Conservation (phyloP, 2,329 filamentous ascomycete genomes). For the Trichophyton benhamiae region DNA sequence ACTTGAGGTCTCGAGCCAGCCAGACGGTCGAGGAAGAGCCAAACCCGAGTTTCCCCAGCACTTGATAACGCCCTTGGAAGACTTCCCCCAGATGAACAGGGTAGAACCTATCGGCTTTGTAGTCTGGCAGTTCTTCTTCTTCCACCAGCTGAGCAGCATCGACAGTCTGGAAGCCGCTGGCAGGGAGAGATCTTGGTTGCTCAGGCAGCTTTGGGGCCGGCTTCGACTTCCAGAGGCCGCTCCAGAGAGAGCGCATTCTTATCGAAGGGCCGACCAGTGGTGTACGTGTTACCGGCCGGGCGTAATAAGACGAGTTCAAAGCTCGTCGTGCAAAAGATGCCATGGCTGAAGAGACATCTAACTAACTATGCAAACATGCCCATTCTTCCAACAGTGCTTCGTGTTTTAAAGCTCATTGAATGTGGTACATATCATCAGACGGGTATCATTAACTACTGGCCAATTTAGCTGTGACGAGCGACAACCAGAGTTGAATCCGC, state of each 20-base stretch:
- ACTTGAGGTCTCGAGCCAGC: constrained; percentile 15
- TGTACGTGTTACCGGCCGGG: too few species aligned
- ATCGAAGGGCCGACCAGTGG: too few species aligned
- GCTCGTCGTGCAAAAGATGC: too few species aligned
- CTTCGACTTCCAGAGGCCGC: background rate
- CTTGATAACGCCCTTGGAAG: constrained; percentile 13
- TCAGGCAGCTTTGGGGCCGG: background rate
- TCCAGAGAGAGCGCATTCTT: background rate
- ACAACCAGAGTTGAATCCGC: too few species aligned
- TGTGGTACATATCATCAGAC: too few species aligned
- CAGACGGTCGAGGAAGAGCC: constrained; percentile 17
- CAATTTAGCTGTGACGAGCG: too few species aligned
- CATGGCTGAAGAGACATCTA: too few species aligned
- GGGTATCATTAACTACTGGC: too few species aligned
- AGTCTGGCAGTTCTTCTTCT: constrained; percentile 12
- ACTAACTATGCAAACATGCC: too few species aligned
- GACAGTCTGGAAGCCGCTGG: background rate
- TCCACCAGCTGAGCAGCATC: constrained; percentile 4
- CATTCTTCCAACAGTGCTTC: too few species aligned
- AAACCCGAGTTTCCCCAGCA: constrained; percentile 17
- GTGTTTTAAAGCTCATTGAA: too few species aligned
- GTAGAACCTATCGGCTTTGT: constrained; percentile 11
- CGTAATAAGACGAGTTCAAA: too few species aligned
- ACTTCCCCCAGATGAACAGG: constrained; percentile 11
- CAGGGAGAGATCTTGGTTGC: background rate